Conservation (phyloP, 306 rosid species). For the Leucaena leucocephala region DNA sequence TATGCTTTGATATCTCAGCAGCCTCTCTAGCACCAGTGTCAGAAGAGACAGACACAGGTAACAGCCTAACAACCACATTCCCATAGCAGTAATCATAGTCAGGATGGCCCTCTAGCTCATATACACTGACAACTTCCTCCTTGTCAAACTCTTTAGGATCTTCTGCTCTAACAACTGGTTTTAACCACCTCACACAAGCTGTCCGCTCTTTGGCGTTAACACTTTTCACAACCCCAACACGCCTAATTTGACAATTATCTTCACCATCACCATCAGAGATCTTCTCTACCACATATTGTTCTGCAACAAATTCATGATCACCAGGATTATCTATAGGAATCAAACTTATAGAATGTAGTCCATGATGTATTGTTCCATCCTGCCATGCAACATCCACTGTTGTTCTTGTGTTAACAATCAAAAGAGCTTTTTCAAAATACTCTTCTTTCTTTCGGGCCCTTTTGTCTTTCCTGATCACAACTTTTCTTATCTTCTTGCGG, state of each 20-base stretch:
- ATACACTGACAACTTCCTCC: slow-evolving; percentile 94
- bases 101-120: slow-evolving; percentile 96
- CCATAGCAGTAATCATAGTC: slow-evolving; percentile 98
- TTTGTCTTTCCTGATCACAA: slow-evolving; percentile 87
- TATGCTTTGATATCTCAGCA: slow-evolving; percentile 52
- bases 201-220: slow-evolving; percentile 94
- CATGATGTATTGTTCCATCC: slow-evolving; percentile 69
- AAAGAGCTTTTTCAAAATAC: slow-evolving; percentile 84
- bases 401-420: slow-evolving; percentile 80
- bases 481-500: slow-evolving; percentile 90
- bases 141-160: slow-evolving; percentile 86
- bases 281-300: slow-evolving; percentile 96
- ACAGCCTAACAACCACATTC: slow-evolving; percentile 90
- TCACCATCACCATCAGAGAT: slow-evolving; percentile 78
- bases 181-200: slow-evolving; percentile 91
- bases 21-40: slow-evolving; percentile 51
- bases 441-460: slow-evolving; percentile 89
- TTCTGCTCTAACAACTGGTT: slow-evolving; percentile 72
- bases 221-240: slow-evolving; percentile 95
- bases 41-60: slow-evolving; percentile 63
- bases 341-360: slow-evolving; percentile 61
- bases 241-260: slow-evolving; percentile 65
- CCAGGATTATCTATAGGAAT: slow-evolving; percentile 93
- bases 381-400: slow-evolving; percentile 95
- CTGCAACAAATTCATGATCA: slow-evolving; percentile 97